These are phyloP conservation scores for Parachaetomium inaequale DNA, from an alignment of 495 filamentous ascomycete genomes.

Conservation along the genomic window DNA sequence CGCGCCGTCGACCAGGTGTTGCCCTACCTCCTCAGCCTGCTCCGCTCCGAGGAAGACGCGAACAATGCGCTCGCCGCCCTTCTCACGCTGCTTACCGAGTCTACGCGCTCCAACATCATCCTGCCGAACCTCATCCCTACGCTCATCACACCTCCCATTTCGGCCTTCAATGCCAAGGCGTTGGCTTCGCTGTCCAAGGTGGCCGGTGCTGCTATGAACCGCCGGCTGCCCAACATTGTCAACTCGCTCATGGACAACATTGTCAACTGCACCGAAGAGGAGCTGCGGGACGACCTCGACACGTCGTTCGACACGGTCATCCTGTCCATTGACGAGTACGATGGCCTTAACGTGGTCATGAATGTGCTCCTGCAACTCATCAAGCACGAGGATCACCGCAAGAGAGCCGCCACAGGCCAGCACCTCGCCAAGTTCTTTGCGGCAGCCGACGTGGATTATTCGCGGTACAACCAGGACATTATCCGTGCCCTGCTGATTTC, in stretches of 20 bases:
- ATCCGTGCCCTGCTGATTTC: constrained; percentile 84
- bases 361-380: constrained; percentile 80
- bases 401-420: constrained; percentile 68
- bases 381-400: constrained; percentile 89
- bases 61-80: constrained; percentile 90
- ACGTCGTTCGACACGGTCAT: constrained; percentile 81
- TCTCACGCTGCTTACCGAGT: constrained; percentile 87
- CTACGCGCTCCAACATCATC: constrained; percentile 91
- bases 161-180: constrained; percentile 89
- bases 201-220: constrained; percentile 81
- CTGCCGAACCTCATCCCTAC: constrained; percentile 94
- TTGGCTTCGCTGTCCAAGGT: constrained; percentile 90
- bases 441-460: constrained; percentile 77
- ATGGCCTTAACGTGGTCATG: constrained; percentile 93
- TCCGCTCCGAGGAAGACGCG: constrained; percentile 79
- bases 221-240: constrained; percentile 81
- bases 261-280: constrained; percentile 69
- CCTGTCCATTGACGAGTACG: constrained; percentile 89
- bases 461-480: constrained; percentile 89
- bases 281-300: constrained; percentile 69
- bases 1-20: constrained; percentile 90
- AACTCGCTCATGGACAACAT: constrained; percentile 93
- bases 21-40: constrained; percentile 81
- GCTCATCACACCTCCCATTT: constrained; percentile 82
- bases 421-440: constrained; percentile 89